Conservation (phyloP, 1,139 yeast species). For the Blastobotrys malaysiensis region DNA sequence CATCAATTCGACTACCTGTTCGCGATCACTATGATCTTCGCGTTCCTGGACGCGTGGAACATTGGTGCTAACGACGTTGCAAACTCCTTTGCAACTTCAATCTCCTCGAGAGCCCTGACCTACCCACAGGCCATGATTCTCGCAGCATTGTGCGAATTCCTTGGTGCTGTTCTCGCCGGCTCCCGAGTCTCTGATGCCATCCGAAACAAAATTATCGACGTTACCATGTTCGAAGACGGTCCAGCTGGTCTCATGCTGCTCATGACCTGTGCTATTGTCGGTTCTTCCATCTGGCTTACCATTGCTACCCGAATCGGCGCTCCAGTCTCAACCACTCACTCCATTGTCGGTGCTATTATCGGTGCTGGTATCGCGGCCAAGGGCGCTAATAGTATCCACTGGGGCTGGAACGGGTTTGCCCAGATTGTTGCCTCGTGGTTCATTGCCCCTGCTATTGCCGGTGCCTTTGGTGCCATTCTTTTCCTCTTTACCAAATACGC, state of each 20-base stretch:
- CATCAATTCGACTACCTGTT: slow-evolving; percentile 61
- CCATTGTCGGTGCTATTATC: slow-evolving; percentile 71
- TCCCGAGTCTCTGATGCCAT: slow-evolving; percentile 67
- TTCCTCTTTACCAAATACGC: slow-evolving; percentile 55
- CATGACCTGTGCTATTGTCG: slow-evolving; percentile 71
- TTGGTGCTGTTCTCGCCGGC: slow-evolving; percentile 73
- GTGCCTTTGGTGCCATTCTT: slow-evolving; percentile 52
- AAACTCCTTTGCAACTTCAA: slow-evolving; percentile 65
- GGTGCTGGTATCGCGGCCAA: slow-evolving; percentile 73
- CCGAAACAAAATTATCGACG: slow-evolving; percentile 54
- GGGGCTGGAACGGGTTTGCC: slow-evolving; percentile 67
- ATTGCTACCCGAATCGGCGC: slow-evolving; percentile 62
- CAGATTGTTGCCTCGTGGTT: slow-evolving; percentile 79
- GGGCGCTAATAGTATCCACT: slow-evolving; percentile 50
- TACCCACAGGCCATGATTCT: slow-evolving; percentile 73
- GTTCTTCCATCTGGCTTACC: slow-evolving; percentile 69
- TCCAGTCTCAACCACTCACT: slow-evolving; percentile 78
- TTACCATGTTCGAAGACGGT: slow-evolving; percentile 43
- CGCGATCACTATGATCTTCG: slow-evolving; percentile 53
- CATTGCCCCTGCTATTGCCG: slow-evolving; percentile 72
- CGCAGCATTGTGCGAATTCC: slow-evolving; percentile 62
- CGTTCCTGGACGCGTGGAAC: slow-evolving; percentile 75
- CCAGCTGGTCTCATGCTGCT: slow-evolving; percentile 71
- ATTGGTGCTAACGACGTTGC: slow-evolving; percentile 85
- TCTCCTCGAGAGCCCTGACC: slow-evolving; percentile 61